These are phyloP conservation scores for Fusarium kyushuense DNA, from an alignment of 2,329 filamentous ascomycete species.

Conservation along the genomic window DNA sequence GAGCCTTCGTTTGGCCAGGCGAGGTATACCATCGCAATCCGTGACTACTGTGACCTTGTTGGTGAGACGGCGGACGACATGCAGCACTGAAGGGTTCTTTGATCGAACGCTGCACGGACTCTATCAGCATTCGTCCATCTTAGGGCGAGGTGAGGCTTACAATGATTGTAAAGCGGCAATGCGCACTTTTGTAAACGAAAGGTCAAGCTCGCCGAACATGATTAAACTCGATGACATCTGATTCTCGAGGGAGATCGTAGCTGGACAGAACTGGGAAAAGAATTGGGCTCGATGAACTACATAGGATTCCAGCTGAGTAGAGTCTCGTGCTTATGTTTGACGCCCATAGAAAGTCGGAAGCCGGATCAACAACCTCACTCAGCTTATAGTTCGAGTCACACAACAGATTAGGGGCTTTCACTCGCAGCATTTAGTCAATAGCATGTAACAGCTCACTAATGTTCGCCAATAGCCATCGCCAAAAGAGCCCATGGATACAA, in stretches of 20 bases:
- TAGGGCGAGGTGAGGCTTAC: conserved; percentile 53
- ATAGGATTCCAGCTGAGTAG: background rate
- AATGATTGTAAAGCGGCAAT: conserved; percentile 62
- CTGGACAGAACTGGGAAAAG: background rate
- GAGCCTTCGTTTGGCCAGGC: conserved; percentile 42
- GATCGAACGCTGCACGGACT: conserved; percentile 23
- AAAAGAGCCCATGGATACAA: background rate
- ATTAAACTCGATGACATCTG: conserved; percentile 6
- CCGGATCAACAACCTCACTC: conserved; percentile 24
- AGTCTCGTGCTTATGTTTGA: background rate
- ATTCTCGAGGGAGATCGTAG: background rate
- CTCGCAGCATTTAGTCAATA: background rate
- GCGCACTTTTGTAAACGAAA: conserved; percentile 59
- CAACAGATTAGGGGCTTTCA: conserved; percentile 4
- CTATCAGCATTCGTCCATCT: background rate
- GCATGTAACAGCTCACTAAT: background rate
- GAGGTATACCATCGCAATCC: conserved; percentile 31
- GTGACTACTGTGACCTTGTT: conserved; percentile 43
- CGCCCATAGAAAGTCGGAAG: conserved; percentile 8
- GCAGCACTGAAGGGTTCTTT: conserved; percentile 3
- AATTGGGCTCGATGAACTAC: background rate
- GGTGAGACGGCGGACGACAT: conserved; percentile 41
- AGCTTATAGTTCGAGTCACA: conserved; percentile 27
- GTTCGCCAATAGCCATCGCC: background rate
- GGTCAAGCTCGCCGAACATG: conserved; percentile 58